These are phyloP conservation scores for Komagataella kurtzmanii DNA, from an alignment of 805 yeast genomes.

Conservation along the genomic window DNA sequence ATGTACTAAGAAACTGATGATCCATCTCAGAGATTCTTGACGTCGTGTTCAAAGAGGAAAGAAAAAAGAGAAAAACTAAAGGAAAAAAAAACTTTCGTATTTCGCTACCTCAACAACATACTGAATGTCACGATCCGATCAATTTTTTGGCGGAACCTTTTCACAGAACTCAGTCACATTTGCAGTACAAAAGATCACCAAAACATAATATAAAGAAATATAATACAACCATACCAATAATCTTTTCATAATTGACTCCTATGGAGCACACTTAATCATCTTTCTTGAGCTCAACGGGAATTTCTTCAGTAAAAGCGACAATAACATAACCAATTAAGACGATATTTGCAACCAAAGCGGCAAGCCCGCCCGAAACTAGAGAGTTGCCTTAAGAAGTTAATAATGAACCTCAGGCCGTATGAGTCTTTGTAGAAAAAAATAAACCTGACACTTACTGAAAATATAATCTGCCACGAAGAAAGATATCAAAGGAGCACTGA, in stretches of 20 bases:
- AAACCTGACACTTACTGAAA: conserved; percentile 8
- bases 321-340: conserved; percentile 63
- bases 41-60: background rate
- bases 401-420: background rate
- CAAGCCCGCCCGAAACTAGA: conserved; percentile 64
- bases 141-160: background rate
- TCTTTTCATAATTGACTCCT: too few species aligned
- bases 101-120: background rate
- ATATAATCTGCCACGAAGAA: conserved; percentile 44
- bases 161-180: too few species aligned
- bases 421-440: background rate
- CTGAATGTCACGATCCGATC: background rate
- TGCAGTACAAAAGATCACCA: background rate
- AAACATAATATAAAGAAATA: background rate
- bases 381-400: conserved; percentile 27
- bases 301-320: conserved; percentile 62
- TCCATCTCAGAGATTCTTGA: conserved; percentile 33
- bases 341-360: conserved; percentile 63
- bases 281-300: conserved; percentile 19
- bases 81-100: background rate
- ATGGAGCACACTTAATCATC: conserved; percentile 7
- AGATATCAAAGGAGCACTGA: conserved; percentile 46
- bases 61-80: background rate
- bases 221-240: background rate
- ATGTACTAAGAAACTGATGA: conserved; percentile 49